phyloP scores from a whole-genome alignment of 768 basidiomycete species.

The Mycena belliarum region DNA sequence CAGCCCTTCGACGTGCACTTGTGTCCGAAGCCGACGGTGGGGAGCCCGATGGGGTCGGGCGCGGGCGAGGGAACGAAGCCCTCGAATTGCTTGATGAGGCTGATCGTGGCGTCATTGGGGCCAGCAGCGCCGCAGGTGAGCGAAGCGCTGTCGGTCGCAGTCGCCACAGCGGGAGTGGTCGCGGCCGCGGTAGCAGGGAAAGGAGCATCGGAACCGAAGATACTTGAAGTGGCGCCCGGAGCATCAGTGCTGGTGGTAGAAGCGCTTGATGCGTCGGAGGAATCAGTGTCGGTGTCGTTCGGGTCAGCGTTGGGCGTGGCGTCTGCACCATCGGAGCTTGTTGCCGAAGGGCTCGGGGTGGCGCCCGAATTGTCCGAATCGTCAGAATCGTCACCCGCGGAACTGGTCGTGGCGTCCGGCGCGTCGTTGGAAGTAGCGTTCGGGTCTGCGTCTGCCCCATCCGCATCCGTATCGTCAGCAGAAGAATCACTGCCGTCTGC shows the following conservation, averaged over 20 bases:
- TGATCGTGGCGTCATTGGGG: slow-evolving; percentile 28
- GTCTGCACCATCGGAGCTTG: not conserved
- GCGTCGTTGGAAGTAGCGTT: not conserved
- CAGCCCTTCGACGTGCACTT: slow-evolving; percentile 27
- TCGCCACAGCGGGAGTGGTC: not conserved
- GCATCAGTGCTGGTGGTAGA: not conserved
- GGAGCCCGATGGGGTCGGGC: slow-evolving; percentile 33
- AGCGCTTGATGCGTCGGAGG: not conserved
- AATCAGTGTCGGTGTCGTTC: not conserved
- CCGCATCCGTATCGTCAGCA: not conserved
- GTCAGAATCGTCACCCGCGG: not conserved
- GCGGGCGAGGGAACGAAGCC: slow-evolving; percentile 30
- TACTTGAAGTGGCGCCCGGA: not conserved
- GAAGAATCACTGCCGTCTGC: not conserved
- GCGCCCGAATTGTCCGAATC: not conserved
- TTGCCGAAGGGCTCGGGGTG: not conserved
- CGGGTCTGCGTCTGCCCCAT: not conserved
- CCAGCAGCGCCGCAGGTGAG: slow-evolving; percentile 5
- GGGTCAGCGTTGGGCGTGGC: not conserved
- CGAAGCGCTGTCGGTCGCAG: slow-evolving; percentile 2
- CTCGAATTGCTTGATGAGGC: slow-evolving; percentile 31
- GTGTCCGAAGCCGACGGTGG: slow-evolving; percentile 34
- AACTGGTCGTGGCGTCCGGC: not conserved
- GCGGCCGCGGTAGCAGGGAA: not conserved
- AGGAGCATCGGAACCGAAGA: not conserved